Evolutionary conservation across 768 basidiomycete species (phyloP).

Genomic region (Hortiboletus flavorubellus): DNA sequence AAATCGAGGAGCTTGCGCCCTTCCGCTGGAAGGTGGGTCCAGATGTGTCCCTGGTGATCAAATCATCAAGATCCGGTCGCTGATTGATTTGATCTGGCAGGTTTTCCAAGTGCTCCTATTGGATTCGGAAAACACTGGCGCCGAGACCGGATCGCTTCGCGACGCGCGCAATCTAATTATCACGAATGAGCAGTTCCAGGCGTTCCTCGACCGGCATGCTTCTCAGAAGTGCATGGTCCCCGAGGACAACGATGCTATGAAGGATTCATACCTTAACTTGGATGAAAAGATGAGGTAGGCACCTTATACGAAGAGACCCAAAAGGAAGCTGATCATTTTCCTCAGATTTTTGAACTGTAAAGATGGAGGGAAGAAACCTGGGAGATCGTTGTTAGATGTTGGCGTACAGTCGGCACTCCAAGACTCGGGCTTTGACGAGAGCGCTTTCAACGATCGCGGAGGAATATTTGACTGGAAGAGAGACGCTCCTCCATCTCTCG

Average conservation of each 20-base stretch:
- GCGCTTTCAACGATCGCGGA: background rate
- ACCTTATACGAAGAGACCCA: no score
- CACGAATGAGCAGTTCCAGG: background rate
- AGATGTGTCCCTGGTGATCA: background rate
- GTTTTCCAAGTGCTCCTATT: conserved; percentile 37
- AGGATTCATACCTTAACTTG: conserved; percentile 2
- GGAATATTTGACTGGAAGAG: conserved; percentile 5
- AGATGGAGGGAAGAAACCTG: conserved; percentile 1
- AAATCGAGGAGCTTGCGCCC: conserved; percentile 33
- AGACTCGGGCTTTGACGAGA: conserved; percentile 1
- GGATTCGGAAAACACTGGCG: conserved; percentile 36
- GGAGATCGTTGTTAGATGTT: background rate
- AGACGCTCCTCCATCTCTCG: background rate
- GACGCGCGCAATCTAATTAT: conserved; percentile 32
- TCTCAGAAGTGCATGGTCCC: background rate
- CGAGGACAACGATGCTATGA: conserved; percentile 1
- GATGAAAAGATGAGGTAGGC: conserved; percentile 2
- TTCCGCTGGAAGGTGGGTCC: conserved; percentile 38
- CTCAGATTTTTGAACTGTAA: background rate
- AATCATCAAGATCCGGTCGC: background rate
- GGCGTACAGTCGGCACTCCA: background rate
- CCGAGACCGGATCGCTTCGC: conserved; percentile 29
- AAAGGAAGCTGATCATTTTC: background rate
- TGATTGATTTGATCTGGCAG: conserved; percentile 9
- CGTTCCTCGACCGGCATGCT: background rate